These are phyloP conservation scores for Nemania serpens DNA, from an alignment of 2,329 filamentous ascomycete genomes.

Conservation along the genomic window DNA sequence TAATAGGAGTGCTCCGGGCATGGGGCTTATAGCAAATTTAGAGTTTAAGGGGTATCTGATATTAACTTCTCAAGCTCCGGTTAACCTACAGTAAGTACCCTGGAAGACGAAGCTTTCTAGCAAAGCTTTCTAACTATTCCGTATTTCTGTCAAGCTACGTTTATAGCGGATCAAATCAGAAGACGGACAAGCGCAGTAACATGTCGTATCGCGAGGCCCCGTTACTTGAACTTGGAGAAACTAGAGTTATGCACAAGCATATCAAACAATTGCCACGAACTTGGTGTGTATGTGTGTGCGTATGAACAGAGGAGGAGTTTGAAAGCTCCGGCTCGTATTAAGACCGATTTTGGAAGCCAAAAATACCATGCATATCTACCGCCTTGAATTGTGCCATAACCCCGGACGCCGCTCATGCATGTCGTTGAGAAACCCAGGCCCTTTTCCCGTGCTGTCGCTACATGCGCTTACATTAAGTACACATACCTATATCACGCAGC, in stretches of 20 bases:
- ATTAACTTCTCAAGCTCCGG: no score
- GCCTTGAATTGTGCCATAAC: conserved; percentile 35
- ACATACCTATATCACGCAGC: conserved; percentile 23
- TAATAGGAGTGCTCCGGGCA: no score
- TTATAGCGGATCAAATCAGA: no score
- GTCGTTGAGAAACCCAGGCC: conserved; percentile 31
- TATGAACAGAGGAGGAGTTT: not conserved
- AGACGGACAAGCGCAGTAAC: no score
- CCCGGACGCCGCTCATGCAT: conserved; percentile 42
- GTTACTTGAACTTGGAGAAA: not conserved
- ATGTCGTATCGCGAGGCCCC: no score
- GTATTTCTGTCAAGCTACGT: no score
- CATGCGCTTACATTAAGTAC: conserved; percentile 21
- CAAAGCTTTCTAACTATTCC: no score
- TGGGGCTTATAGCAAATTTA: no score
- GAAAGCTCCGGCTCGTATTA: conserved; percentile 20
- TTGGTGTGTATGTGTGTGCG: no score
- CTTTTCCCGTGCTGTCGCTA: conserved; percentile 25
- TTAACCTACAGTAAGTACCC: no score
- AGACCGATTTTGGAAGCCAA: conserved; percentile 21
- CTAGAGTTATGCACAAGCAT: not conserved
- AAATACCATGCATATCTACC: conserved; percentile 40
- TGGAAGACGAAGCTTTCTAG: no score
- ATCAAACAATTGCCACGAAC: not conserved
- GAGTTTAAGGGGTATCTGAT: no score